phyloP scores from a whole-genome alignment of 225 moss, liverwort and hornwort species.

The Marchantia paleacea region DNA sequence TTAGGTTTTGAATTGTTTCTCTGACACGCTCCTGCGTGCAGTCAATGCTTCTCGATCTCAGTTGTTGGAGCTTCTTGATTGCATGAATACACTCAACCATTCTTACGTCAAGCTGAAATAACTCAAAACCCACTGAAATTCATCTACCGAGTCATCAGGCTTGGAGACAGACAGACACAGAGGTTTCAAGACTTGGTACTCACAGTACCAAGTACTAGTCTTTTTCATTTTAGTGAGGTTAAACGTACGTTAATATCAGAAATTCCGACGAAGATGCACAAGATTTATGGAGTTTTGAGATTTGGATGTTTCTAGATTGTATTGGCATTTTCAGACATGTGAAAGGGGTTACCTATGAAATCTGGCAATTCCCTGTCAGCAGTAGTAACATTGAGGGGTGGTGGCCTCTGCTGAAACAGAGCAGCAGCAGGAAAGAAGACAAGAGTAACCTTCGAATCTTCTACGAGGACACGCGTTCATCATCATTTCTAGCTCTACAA shows the following conservation, averaged over 20 bases:
- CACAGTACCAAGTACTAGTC: neutral
- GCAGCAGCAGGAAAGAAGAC: neutral
- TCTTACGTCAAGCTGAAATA: too few species aligned
- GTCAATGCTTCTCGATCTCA: too few species aligned
- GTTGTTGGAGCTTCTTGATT: too few species aligned
- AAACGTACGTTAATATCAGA: neutral
- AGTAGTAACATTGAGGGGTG: slow-evolving; percentile 4
- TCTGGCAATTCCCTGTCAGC: neutral
- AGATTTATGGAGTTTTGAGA: neutral
- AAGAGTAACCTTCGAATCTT: too few species aligned
- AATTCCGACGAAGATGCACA: neutral
- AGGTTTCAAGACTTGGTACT: neutral
- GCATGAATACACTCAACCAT: too few species aligned
- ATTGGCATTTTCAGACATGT: neutral
- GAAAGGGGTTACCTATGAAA: neutral
- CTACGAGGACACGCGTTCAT: neutral
- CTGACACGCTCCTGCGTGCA: too few species aligned
- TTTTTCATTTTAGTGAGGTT: neutral
- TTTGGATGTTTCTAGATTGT: neutral
- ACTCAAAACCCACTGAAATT: too few species aligned
- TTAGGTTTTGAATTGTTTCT: too few species aligned
- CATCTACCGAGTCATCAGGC: neutral
- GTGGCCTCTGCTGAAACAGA: neutral
- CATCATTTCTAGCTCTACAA: neutral
- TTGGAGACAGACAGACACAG: neutral